Evolutionary conservation across 257 asterid genomes (phyloP).

Genomic region (Oldenlandia corymbosa): DNA sequence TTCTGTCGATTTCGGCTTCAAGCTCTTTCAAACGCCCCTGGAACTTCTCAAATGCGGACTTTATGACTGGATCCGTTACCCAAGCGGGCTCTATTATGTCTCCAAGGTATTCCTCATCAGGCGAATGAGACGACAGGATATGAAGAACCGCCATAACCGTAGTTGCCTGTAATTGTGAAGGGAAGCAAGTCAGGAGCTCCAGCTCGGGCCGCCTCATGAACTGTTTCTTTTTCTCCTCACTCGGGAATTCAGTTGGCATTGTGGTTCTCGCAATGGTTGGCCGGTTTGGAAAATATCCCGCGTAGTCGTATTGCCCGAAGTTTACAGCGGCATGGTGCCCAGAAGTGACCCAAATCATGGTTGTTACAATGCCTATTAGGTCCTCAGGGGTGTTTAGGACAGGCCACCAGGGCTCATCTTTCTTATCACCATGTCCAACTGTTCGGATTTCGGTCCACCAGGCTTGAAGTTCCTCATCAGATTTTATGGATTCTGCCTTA

Average conservation of each 20-base stretch:
- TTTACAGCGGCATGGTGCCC: slow-evolving; percentile 85
- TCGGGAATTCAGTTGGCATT: slow-evolving; percentile 65
- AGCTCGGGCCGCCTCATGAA: slow-evolving; percentile 56
- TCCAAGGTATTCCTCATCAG: slow-evolving; percentile 80
- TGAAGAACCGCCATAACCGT: slow-evolving; percentile 46
- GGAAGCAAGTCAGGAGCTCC: slow-evolving; percentile 46
- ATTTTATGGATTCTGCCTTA: slow-evolving; percentile 22
- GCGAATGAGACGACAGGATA: slow-evolving; percentile 67
- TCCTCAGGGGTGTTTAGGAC: slow-evolving; percentile 35
- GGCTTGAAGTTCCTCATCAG: slow-evolving; percentile 58
- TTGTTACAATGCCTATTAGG: slow-evolving; percentile 48
- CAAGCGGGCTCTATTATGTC: slow-evolving; percentile 32
- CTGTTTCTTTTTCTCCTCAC: slow-evolving; percentile 21
- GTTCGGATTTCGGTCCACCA: slow-evolving; percentile 78
- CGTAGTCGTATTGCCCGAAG: slow-evolving; percentile 69
- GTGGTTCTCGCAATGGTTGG: slow-evolving; percentile 51
- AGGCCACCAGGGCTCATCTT: slow-evolving; percentile 82
- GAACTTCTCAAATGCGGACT: slow-evolving; percentile 45
- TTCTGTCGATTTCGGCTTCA: slow-evolving; percentile 57
- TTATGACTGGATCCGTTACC: slow-evolving; percentile 35
- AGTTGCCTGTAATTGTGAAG: slow-evolving; percentile 62
- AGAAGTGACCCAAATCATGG: slow-evolving; percentile 64
- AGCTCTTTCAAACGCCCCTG: slow-evolving; percentile 45
- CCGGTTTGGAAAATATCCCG: slow-evolving; percentile 66
- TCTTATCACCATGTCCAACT: slow-evolving; percentile 68